Conservation (phyloP, 306 rosid species). For the Chamaecrista fasciculata region DNA sequence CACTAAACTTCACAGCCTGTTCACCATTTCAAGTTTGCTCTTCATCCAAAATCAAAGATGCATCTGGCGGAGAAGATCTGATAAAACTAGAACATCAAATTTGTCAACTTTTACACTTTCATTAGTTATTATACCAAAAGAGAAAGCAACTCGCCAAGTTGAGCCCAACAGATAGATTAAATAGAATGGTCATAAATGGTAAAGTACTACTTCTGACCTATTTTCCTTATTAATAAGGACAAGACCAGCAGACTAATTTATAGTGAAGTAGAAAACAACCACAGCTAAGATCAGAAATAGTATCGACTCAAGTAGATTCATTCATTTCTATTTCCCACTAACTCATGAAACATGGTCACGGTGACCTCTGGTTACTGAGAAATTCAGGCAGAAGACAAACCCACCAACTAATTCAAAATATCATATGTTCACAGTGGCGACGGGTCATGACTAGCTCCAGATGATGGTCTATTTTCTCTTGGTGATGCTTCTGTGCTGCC, state of each 20-base stretch:
- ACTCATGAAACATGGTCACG: not conserved
- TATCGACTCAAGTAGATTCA: not conserved
- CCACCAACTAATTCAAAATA: no score
- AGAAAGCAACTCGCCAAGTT: constrained; percentile 4
- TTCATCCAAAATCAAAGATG: constrained; percentile 10
- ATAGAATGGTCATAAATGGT: not conserved
- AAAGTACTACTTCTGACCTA: constrained; percentile 11
- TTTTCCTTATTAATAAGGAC: not conserved
- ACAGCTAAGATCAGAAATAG: not conserved
- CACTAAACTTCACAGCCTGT: not conserved
- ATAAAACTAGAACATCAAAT: not conserved
- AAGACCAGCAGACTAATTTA: no score
- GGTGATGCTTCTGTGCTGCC: no score
- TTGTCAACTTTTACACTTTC: not conserved
- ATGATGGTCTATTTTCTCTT: no score
- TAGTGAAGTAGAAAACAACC: not conserved
- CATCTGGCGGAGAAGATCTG: constrained; percentile 4
- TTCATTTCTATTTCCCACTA: constrained; percentile 13
- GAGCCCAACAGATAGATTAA: constrained; percentile 11
- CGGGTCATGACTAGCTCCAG: no score
- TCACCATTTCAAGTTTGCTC: not conserved
- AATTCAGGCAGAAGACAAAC: constrained; percentile 1
- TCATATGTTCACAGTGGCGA: no score
- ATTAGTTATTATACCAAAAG: not conserved
- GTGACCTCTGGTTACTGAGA: constrained; percentile 7